Evolutionary conservation across 2,329 filamentous ascomycete genomes (phyloP).

Genomic region (Cadophora sp.): DNA sequence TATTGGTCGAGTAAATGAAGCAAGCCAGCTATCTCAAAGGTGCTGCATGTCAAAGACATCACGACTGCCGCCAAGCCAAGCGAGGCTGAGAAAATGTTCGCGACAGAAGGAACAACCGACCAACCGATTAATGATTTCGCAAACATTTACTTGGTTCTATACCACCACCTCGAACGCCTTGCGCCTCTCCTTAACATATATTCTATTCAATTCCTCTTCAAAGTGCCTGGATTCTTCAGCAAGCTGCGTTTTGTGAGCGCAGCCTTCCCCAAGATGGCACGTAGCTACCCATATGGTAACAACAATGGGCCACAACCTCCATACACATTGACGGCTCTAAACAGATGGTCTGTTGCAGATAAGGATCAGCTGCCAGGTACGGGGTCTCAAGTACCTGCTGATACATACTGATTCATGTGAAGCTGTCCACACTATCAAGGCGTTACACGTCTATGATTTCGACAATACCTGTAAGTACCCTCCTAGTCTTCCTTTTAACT

Average conservation of each 20-base stretch:
- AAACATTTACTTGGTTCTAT: background rate
- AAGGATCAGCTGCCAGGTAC: constrained; percentile 70
- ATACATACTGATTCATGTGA: constrained; percentile 30
- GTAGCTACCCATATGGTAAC: constrained; percentile 27
- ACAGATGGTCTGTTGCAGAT: constrained; percentile 82
- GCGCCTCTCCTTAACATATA: background rate
- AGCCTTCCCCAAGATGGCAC: constrained; percentile 26
- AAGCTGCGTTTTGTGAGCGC: constrained; percentile 27
- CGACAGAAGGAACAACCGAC: constrained; percentile 8
- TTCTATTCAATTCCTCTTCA: background rate
- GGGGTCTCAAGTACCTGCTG: constrained; percentile 22
- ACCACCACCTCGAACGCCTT: background rate
- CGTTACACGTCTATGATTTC: constrained; percentile 95
- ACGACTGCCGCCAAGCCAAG: constrained; percentile 11
- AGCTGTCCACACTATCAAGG: constrained; percentile 73
- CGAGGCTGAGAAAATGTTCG: constrained; percentile 20
- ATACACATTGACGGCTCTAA: constrained; percentile 74
- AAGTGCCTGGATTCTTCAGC: constrained; percentile 31
- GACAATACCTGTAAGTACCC: constrained; percentile 82
- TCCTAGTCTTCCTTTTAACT: background rate
- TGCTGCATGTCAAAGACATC: constrained; percentile 7
- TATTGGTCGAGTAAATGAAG: background rate
- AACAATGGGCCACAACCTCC: constrained; percentile 31
- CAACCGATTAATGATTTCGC: background rate
- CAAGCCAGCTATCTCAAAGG: background rate